These are phyloP conservation scores for Pseudohyphozyma bogoriensis DNA, from an alignment of 768 basidiomycete species.

Conservation along the genomic window DNA sequence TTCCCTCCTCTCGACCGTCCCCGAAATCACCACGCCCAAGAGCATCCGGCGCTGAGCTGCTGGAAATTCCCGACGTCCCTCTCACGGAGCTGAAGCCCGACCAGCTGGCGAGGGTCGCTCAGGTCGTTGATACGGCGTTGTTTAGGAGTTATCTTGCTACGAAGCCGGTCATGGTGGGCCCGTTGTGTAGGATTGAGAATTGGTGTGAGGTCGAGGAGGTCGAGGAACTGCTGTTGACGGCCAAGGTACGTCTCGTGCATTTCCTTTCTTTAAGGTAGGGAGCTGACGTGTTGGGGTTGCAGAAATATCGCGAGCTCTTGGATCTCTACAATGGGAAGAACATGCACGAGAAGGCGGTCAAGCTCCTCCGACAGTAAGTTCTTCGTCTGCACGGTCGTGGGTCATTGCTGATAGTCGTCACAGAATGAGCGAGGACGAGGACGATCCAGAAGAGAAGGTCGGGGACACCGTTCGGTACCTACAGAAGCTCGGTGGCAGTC, in stretches of 20 bases:
- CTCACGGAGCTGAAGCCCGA: conserved; percentile 64
- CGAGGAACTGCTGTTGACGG: conserved; percentile 68
- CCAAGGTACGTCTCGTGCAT: conserved; percentile 50
- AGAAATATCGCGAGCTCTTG: conserved; percentile 87
- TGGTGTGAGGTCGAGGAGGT: conserved; percentile 97
- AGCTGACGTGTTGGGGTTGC: conserved; percentile 5
- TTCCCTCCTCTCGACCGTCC: conserved; percentile 61
- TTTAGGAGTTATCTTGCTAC: conserved; percentile 85
- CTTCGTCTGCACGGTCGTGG: background rate
- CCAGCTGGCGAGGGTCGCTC: conserved; percentile 75
- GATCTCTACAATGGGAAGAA: conserved; percentile 88
- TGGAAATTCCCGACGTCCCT: conserved; percentile 64
- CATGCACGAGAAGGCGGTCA: conserved; percentile 83
- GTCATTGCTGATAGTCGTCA: background rate
- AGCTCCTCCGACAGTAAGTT: conserved; percentile 70
- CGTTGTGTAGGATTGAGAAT: conserved; percentile 79
- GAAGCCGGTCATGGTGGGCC: conserved; percentile 68
- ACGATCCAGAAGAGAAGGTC: conserved; percentile 66
- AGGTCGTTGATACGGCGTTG: conserved; percentile 87
- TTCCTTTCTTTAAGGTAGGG: background rate
- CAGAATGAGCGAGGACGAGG: conserved; percentile 70
- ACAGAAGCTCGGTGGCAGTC: conserved; percentile 74
- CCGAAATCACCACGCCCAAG: conserved; percentile 46
- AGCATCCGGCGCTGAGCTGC: conserved; percentile 53
- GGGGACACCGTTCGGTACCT: conserved; percentile 77